Conservation (phyloP, 495 filamentous ascomycete species). For the Elasticomyces elasticus region DNA sequence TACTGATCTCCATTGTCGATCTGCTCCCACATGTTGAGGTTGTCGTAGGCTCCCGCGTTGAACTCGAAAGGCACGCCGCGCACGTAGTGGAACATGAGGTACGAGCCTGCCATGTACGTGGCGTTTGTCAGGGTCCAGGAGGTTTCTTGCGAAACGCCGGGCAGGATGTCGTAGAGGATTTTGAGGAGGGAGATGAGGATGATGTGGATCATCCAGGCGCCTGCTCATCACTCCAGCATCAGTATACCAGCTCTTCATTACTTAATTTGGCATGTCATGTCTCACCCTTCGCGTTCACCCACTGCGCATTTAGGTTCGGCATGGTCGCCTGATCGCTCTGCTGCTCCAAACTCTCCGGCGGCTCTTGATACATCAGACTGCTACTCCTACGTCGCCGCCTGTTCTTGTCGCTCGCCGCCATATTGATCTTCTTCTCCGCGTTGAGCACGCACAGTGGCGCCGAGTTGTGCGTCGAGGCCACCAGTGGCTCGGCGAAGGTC, state of each 20-base stretch:
- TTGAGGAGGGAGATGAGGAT: conserved; percentile 83
- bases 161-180: conserved; percentile 91
- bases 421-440: conserved; percentile 17
- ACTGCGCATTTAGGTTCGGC: conserved; percentile 93
- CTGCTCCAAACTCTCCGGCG: conserved; percentile 86
- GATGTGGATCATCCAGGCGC: conserved; percentile 94
- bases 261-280: background rate
- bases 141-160: conserved; percentile 88
- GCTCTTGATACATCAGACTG: conserved; percentile 93
- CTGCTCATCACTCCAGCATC: conserved; percentile 36
- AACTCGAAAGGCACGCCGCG: conserved; percentile 98
- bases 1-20: conserved; percentile 99
- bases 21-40: conserved; percentile 99
- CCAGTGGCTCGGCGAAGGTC: conserved; percentile 19
- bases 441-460: conserved; percentile 10
- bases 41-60: conserved; percentile 98
- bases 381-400: conserved; percentile 75
- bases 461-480: background rate
- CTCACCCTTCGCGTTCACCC: conserved; percentile 97
- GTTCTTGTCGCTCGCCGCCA: conserved; percentile 3
- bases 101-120: conserved; percentile 96
- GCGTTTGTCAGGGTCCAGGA: conserved; percentile 99
- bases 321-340: conserved; percentile 89
- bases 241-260: background rate
- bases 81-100: conserved; percentile 99